Base-by-base conservation (phyloP, 805 yeast genomes). In the Gaillardinia entomophila region DNA sequence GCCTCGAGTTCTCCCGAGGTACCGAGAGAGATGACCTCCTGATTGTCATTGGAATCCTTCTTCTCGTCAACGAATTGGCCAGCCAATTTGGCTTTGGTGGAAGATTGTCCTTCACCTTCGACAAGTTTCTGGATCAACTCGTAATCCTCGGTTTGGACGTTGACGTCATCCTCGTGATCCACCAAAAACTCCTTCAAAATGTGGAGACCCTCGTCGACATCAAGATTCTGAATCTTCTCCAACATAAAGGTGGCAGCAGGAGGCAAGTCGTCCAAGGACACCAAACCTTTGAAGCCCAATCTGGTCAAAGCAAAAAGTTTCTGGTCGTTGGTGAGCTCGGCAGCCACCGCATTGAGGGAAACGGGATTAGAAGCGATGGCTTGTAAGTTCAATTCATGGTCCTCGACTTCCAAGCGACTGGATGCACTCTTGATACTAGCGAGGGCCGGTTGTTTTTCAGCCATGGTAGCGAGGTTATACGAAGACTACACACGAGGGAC, bases 111-210 rank as follows among this genome's bases (percentile, higher is more conserved):
- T 19, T 26, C 28, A 2, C 28, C 18, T 2, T 34, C 35, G 12
- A 51, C 41, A 29, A 51, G 39, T 3, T 28, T 34, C 22, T 41
- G 28, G 28, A 71, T 53, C 32, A 59, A 57, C 4, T 51, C 53
- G 41, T 60, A 60, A 26, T 64, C 66, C 2, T 44, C 50, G 2
- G 34, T 40, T 10, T 72, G 67, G 37, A 75, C 60, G 43, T 73
- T 73, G 24, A 66, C 65, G 46, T 76, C 82, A 32, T 60, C 68
- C 4, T 43, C 43, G 40, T 73, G 77, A 12, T 66, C 60, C 1
- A 43, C 59, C 3, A 66, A 38, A 4, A 71, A 66, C 12, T 57
- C 53, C 20, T 51, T 45, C 28, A 77, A 47, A 26, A 72, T 60
- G 7, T 53, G 55, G 1, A 62, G 24, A 0, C 76, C 64, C 25